Evolutionary conservation across 192 early-diverging fungal genomes (phyloP).

Genomic region (Entomortierella chlamydospora): DNA sequence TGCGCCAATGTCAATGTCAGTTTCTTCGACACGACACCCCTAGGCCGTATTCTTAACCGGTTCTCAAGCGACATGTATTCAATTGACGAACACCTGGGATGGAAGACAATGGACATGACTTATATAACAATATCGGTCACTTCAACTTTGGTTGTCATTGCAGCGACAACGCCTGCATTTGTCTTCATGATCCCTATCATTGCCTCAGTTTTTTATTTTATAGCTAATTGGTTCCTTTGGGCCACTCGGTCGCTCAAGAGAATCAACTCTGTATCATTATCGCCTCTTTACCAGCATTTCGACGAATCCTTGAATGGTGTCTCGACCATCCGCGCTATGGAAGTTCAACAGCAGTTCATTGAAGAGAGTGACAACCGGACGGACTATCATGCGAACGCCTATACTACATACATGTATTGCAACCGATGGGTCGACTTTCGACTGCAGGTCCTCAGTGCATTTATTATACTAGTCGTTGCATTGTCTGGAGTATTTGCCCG

Average conservation of each 20-base stretch:
- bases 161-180: constrained; percentile 56
- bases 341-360: constrained; percentile 25
- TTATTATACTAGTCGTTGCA: constrained; percentile 71
- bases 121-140: constrained; percentile 1
- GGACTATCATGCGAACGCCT: constrained; percentile 66
- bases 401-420: constrained; percentile 26
- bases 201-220: constrained; percentile 6
- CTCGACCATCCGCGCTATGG: constrained; percentile 41
- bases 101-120: constrained; percentile 45
- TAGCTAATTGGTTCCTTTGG: constrained; percentile 33
- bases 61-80: constrained; percentile 35
- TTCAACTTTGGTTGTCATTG: constrained; percentile 39
- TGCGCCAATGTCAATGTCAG: no score
- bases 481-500: constrained; percentile 65
- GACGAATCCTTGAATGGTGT: constrained; percentile 44
- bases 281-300: constrained; percentile 47
- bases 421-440: constrained; percentile 87
- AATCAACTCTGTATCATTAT: constrained; percentile 57
- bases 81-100: constrained; percentile 53
- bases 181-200: constrained; percentile 24
- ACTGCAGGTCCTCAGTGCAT: constrained; percentile 74
- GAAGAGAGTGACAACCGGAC: constrained; percentile 53
- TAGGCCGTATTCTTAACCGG: constrained; percentile 33
- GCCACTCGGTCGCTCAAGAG: constrained; percentile 42
- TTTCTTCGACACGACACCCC: constrained; percentile 45